These are phyloP conservation scores for Pseudogymnoascus sp. DNA, from an alignment of 2,329 filamentous ascomycete genomes.

Conservation along the genomic window DNA sequence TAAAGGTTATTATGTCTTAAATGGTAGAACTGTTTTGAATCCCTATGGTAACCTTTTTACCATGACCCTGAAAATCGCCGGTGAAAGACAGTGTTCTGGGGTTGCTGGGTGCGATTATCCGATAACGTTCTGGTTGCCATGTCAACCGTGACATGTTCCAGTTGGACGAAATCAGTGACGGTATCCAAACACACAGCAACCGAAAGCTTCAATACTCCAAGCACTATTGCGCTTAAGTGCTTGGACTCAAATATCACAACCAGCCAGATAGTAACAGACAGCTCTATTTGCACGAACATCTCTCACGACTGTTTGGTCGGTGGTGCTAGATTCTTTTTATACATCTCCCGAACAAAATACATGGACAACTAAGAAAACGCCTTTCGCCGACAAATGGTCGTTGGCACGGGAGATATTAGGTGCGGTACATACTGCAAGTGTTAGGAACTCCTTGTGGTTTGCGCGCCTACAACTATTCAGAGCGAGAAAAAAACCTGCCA, in stretches of 20 bases:
- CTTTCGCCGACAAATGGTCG: not conserved
- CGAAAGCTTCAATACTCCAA: slow-evolving; percentile 1
- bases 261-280: not conserved
- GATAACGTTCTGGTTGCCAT: not conserved
- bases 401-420: not conserved
- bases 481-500: not conserved
- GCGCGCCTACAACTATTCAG: not conserved
- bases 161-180: slow-evolving; percentile 1
- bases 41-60: not conserved
- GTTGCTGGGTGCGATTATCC: slow-evolving; percentile 2
- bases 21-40: slow-evolving; percentile 5
- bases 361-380: not conserved
- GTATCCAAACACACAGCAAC: not conserved
- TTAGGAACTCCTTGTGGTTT: not conserved
- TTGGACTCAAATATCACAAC: not conserved
- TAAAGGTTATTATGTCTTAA: slow-evolving; percentile 1
- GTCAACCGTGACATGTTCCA: slow-evolving; percentile 2
- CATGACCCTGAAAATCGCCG: not conserved
- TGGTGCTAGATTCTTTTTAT: not conserved
- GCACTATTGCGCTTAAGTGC: not conserved
- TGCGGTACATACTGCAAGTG: slow-evolving; percentile 3
- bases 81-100: not conserved
- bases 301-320: not conserved
- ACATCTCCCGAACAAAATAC: not conserved
- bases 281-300: not conserved